Evolutionary conservation across 176 grass and related monocot genomes (phyloP).

Genomic region (Juncus effusus): DNA sequence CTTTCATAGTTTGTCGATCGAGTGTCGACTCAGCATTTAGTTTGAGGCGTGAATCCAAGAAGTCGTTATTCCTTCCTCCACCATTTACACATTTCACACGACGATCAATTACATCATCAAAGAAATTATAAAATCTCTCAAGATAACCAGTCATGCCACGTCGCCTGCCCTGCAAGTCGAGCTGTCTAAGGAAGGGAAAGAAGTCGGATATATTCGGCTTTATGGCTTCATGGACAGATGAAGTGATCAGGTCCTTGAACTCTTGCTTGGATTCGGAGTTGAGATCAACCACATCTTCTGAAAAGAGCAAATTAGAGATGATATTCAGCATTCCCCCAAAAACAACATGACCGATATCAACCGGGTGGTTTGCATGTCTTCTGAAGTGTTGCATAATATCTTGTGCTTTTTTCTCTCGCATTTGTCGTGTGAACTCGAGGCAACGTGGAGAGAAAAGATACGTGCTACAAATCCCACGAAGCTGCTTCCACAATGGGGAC

Average conservation of each 20-base stretch:
- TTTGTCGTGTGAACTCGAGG: constrained; percentile 13
- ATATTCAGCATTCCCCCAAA: constrained; percentile 35
- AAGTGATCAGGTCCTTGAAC: constrained; percentile 22
- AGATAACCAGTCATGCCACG: constrained; percentile 11
- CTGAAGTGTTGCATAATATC: constrained; percentile 6
- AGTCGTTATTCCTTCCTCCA: background rate
- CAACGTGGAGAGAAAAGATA: background rate
- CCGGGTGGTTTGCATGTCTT: background rate
- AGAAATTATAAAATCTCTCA: constrained; percentile 28
- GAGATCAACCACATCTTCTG: constrained; percentile 28
- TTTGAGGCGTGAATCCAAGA: constrained; percentile 24
- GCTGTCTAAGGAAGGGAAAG: constrained; percentile 20
- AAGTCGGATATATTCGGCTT: constrained; percentile 25
- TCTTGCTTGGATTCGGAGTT: background rate
- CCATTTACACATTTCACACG: background rate
- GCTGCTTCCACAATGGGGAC: constrained; percentile 12
- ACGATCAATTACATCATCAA: constrained; percentile 24
- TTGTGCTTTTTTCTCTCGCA: constrained; percentile 10
- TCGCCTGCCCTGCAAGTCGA: constrained; percentile 32
- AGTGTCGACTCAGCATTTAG: background rate
- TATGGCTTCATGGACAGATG: constrained; percentile 17
- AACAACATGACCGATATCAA: constrained; percentile 23
- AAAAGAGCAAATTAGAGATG: constrained; percentile 34
- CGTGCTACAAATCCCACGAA: constrained; percentile 11
- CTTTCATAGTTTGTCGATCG: constrained; percentile 17